Percentiles rank a stretch among this genome's conserved stretches.
Conservation (phyloP, 768 basidiomycete species). For the Albatrellus ellisii region DNA sequence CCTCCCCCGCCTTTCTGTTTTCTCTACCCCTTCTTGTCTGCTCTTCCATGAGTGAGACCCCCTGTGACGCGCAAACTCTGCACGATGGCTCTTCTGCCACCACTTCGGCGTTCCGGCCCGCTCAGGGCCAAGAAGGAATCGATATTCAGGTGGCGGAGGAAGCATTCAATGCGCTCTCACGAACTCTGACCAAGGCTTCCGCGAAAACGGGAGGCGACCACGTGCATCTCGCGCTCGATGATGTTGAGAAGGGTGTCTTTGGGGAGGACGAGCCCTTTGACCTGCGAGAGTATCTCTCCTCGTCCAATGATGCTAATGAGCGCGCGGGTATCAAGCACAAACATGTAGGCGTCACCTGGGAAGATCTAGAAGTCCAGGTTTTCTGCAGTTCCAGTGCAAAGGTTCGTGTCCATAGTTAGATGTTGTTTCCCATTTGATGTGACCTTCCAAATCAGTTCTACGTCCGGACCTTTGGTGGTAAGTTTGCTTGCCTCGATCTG, state of each 20-base stretch:
- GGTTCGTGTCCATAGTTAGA: too few relatives aligned
- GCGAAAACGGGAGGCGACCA: background rate
- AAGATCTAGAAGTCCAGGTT: constrained; percentile 53
- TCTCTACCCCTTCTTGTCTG: too few relatives aligned
- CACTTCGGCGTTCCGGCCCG: too few relatives aligned
- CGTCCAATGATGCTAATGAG: constrained; percentile 56
- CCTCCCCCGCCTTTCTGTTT: too few relatives aligned
- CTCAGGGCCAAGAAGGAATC: background rate
- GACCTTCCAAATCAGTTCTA: constrained; percentile 29
- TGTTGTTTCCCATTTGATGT: background rate
- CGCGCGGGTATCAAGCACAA: constrained; percentile 61
- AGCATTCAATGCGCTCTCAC: background rate
- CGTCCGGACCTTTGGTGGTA: constrained; percentile 49
- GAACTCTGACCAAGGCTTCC: background rate
- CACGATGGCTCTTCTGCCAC: too few relatives aligned
- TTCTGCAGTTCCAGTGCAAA: constrained; percentile 47
- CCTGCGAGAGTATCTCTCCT: constrained; percentile 55
- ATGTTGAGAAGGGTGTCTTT: constrained; percentile 31
- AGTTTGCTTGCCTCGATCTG: constrained; percentile 10
- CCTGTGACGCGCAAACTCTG: too few relatives aligned
- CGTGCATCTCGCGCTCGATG: constrained; percentile 12
- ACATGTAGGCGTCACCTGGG: constrained; percentile 70
- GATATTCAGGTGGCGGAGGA: background rate
- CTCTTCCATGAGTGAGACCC: too few relatives aligned
- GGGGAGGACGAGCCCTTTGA: constrained; percentile 36